phyloP scores from a whole-genome alignment of 768 basidiomycete genomes.

The Amyloporia xantha region DNA sequence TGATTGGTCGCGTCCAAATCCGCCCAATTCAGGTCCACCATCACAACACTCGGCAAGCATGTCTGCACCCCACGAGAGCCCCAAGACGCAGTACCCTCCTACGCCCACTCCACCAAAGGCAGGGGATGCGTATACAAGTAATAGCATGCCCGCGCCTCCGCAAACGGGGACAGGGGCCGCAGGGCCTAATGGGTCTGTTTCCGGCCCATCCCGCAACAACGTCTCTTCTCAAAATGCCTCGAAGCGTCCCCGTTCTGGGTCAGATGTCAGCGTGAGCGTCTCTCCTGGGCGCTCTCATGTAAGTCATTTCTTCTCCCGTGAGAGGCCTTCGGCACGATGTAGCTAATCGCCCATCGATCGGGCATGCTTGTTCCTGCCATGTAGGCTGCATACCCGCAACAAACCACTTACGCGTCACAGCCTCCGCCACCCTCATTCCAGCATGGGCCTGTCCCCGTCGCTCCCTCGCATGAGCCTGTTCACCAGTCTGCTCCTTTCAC shows the following conservation, averaged over 20 bases:
- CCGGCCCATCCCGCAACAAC: constrained; percentile 19
- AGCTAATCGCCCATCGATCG: constrained; percentile 16
- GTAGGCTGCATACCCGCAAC: constrained; percentile 22
- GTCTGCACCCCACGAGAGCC: constrained; percentile 19
- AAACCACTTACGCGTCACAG: constrained; percentile 37
- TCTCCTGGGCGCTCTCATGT: constrained; percentile 49
- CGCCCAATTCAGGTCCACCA: constrained; percentile 12
- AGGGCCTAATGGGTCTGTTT: constrained; percentile 7
- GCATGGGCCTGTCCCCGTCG: constrained; percentile 31
- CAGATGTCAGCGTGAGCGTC: constrained; percentile 29
- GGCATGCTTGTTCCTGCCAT: constrained; percentile 6
- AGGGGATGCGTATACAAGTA: constrained; percentile 44
- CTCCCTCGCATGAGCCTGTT: constrained; percentile 37
- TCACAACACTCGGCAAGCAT: constrained; percentile 12
- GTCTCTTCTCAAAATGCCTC: constrained; percentile 26
- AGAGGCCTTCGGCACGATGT: constrained; percentile 14
- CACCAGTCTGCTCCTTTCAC: constrained; percentile 32
- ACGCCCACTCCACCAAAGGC: constrained; percentile 29
- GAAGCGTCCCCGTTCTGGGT: constrained; percentile 36
- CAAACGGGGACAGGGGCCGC: background rate
- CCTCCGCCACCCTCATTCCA: constrained; percentile 27
- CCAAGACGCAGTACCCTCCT: constrained; percentile 21
- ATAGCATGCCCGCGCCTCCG: constrained; percentile 33
- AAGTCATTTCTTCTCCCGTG: constrained; percentile 23
- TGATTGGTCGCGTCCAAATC: constrained; percentile 15